Conservation (phyloP, 768 basidiomycete genomes). For the Mrakia gelida region DNA sequence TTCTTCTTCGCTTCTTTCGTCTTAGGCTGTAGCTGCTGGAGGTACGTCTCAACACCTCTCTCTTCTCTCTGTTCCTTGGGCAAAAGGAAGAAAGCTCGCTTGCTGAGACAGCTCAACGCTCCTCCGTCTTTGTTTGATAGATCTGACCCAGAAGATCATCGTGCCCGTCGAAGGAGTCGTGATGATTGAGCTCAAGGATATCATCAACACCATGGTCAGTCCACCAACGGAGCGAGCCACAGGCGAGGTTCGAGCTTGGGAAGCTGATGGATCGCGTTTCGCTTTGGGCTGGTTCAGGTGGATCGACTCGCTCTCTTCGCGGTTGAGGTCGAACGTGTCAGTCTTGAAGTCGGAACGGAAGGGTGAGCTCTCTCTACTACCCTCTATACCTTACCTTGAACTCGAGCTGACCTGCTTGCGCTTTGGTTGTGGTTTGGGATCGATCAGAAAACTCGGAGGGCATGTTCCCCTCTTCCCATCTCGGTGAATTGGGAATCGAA, state of each 20-base stretch:
- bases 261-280: background rate
- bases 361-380: constrained; percentile 35
- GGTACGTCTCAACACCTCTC: background rate
- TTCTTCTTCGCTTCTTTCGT: too few species aligned
- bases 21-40: constrained; percentile 24
- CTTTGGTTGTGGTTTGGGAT: background rate
- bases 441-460: constrained; percentile 27
- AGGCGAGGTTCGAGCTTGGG: too few species aligned
- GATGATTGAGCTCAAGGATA: constrained; percentile 75
- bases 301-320: constrained; percentile 80
- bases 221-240: constrained; percentile 32
- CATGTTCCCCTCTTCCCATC: background rate
- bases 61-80: background rate
- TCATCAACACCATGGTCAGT: constrained; percentile 55
- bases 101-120: background rate
- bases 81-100: background rate
- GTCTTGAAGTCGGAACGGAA: constrained; percentile 49
- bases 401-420: background rate
- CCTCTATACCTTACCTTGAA: background rate
- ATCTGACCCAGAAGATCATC: constrained; percentile 71
- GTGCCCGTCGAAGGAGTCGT: constrained; percentile 72
- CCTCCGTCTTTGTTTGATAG: constrained; percentile 35
- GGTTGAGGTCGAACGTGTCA: constrained; percentile 81
- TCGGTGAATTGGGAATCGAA: background rate
- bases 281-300: constrained; percentile 44